Conservation (phyloP, 352 stramenopile species). For the Phytophthora rubi region DNA sequence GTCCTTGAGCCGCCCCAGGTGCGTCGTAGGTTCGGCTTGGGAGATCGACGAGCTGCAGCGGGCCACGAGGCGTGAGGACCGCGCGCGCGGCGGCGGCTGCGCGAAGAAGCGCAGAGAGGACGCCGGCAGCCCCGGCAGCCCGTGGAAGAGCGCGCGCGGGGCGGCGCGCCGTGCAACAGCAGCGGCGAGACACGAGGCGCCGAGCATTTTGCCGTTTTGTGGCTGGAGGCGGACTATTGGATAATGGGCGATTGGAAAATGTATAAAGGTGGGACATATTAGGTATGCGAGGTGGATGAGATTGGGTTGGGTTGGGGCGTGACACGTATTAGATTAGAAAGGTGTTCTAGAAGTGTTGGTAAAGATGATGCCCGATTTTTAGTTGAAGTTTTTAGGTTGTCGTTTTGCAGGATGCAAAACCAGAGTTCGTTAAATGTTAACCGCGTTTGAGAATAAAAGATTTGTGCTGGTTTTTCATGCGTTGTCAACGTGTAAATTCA, state of each 20-base stretch:
- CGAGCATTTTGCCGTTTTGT: conserved; percentile 25
- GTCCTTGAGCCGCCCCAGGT: conserved; percentile 71
- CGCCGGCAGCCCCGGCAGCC: neutral
- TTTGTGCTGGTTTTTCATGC: neutral
- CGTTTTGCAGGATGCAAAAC: neutral
- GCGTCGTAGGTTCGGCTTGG: conserved; percentile 37
- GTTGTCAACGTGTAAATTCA: neutral
- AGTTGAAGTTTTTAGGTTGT: neutral
- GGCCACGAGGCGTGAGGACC: conserved; percentile 8
- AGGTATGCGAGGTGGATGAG: neutral
- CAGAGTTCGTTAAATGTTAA: too few relatives aligned
- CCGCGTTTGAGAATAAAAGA: too few relatives aligned
- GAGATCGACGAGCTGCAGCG: conserved; percentile 34
- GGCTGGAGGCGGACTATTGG: conserved; percentile 10
- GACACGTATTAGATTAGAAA: neutral
- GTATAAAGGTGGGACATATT: neutral
- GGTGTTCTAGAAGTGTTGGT: neutral
- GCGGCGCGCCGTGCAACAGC: neutral
- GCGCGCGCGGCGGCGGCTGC: conserved; percentile 21
- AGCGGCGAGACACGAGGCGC: conserved; percentile 22
- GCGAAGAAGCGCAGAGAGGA: conserved; percentile 14
- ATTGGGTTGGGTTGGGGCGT: too few relatives aligned
- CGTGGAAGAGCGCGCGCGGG: neutral
- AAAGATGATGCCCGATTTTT: neutral
- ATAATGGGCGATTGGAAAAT: neutral